These are phyloP conservation scores for Arthrobotrys entomopaga DNA, from an alignment of 2,329 filamentous ascomycete species.

Conservation along the genomic window DNA sequence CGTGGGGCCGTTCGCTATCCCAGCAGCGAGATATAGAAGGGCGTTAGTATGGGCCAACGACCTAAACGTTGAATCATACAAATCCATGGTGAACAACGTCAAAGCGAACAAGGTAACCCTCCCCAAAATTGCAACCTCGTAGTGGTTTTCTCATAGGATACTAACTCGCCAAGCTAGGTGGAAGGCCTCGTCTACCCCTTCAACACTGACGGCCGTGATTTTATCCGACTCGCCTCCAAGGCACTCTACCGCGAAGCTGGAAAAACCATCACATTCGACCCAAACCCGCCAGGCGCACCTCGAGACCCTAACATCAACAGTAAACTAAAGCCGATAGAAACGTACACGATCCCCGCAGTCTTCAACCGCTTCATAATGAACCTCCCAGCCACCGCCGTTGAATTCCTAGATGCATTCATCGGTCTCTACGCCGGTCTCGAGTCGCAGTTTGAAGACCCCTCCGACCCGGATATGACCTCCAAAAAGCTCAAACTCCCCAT, in stretches of 20 bases:
- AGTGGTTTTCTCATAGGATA: not conserved
- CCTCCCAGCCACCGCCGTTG: constrained; percentile 86
- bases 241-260: constrained; percentile 62
- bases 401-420: constrained; percentile 80
- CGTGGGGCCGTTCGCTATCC: constrained; percentile 92
- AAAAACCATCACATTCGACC: constrained; percentile 67
- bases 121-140: not conserved
- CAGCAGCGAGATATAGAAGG: constrained; percentile 80
- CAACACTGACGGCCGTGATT: constrained; percentile 75
- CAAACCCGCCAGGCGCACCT: constrained; percentile 63
- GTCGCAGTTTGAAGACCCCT: constrained; percentile 69
- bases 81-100: constrained; percentile 76
- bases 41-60: constrained; percentile 98
- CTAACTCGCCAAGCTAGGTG: constrained; percentile 29
- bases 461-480: constrained; percentile 58
- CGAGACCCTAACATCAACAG: constrained; percentile 55
- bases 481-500: constrained; percentile 75
- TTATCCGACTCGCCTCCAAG: constrained; percentile 78
- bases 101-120: constrained; percentile 77
- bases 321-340: constrained; percentile 46
- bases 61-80: constrained; percentile 89
- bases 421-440: constrained; percentile 82
- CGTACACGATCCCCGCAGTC: constrained; percentile 61
- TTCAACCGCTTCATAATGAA: constrained; percentile 99
- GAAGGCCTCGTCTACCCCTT: constrained; percentile 55